phyloP scores from a whole-genome alignment of 441 rosid species.

The Populus trichocarpa region DNA sequence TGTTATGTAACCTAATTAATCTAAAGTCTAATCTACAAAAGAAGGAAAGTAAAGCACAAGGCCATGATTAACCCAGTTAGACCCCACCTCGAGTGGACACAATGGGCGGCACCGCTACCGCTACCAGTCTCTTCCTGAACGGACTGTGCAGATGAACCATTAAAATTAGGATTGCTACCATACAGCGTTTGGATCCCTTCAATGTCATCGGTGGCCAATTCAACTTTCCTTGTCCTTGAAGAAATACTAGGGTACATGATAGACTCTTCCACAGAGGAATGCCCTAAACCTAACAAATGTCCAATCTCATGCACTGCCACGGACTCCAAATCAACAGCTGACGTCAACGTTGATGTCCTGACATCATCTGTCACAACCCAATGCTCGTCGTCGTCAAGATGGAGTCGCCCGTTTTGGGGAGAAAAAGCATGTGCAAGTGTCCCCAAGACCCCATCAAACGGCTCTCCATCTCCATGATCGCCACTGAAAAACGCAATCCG shows the following conservation, averaged over 20 bases:
- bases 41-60: slow-evolving; percentile 35
- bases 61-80: slow-evolving; percentile 21
- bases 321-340: slow-evolving; percentile 80
- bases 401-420: slow-evolving; percentile 70
- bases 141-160: slow-evolving; percentile 36
- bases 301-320: slow-evolving; percentile 95
- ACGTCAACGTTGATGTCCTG: slow-evolving; percentile 14
- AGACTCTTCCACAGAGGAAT: slow-evolving; percentile 58
- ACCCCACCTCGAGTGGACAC: slow-evolving; percentile 13
- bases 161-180: slow-evolving; percentile 66
- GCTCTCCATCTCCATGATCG: slow-evolving; percentile 82
- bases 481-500: slow-evolving; percentile 64
- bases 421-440: slow-evolving; percentile 92
- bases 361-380: slow-evolving; percentile 61
- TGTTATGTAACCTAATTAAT: not conserved
- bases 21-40: slow-evolving; percentile 13
- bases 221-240: slow-evolving; percentile 53
- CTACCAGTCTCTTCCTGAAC: slow-evolving; percentile 31
- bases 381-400: slow-evolving; percentile 66
- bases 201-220: slow-evolving; percentile 56
- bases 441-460: slow-evolving; percentile 78
- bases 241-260: slow-evolving; percentile 78
- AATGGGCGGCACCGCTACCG: slow-evolving; percentile 22
- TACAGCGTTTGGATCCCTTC: slow-evolving; percentile 64
- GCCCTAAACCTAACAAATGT: slow-evolving; percentile 81